phyloP scores from a whole-genome alignment of 495 filamentous ascomycete genomes.

The Daldinia grandis region DNA sequence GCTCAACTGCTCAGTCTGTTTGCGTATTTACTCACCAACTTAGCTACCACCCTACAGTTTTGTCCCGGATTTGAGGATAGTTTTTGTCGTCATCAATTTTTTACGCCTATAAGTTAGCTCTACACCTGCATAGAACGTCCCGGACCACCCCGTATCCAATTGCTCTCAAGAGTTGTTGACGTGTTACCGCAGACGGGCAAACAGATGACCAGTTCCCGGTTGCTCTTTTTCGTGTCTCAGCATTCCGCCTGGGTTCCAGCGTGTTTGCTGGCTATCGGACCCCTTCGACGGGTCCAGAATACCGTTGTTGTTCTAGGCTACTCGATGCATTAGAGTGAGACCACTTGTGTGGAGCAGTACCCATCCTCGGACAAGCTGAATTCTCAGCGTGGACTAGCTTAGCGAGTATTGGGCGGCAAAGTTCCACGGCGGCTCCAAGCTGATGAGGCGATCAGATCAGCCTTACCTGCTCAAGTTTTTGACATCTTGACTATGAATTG shows the following conservation, averaged over 20 bases:
- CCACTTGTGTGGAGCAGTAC: constrained; percentile 41
- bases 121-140: constrained; percentile 22
- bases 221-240: constrained; percentile 33
- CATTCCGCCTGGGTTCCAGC: constrained; percentile 25
- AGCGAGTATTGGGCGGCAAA: constrained; percentile 35
- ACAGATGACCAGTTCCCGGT: constrained; percentile 37
- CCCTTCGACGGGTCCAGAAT: constrained; percentile 33
- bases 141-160: constrained; percentile 28
- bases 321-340: constrained; percentile 45
- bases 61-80: constrained; percentile 17
- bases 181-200: constrained; percentile 39
- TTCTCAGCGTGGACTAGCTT: constrained; percentile 40
- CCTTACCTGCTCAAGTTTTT: constrained; percentile 25
- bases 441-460: constrained; percentile 37
- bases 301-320: constrained; percentile 40
- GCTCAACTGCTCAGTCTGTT: constrained; percentile 20
- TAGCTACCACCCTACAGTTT: constrained; percentile 15
- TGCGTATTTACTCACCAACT: constrained; percentile 18
- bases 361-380: constrained; percentile 40
- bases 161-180: constrained; percentile 29
- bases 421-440: constrained; percentile 37
- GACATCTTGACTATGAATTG: constrained; percentile 45
- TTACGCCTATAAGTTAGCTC: background rate
- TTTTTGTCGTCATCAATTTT: background rate
- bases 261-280: constrained; percentile 39